Base-by-base conservation (phyloP, 1,284 basidiomycete genomes). In the Rhodofomes roseus region DNA sequence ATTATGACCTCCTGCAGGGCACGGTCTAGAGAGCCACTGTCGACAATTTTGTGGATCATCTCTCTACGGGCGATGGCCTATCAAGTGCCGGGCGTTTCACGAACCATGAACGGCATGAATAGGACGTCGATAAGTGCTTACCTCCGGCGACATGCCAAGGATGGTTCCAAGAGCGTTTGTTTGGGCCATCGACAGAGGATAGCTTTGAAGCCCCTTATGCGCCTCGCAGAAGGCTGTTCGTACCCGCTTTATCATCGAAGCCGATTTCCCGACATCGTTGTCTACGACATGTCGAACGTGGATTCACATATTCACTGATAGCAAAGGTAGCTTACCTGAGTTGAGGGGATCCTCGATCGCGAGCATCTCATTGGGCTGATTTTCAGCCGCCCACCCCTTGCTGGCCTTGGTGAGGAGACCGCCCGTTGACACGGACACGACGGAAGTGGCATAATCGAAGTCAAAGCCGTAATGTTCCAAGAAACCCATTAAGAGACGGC, bases 281-380 rank as follows among this genome's bases (percentile, higher is more conserved):
- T 75, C 73, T 74, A 60, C 29, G 39, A 2, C 3, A 41, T 14
- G 39, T 34, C 37, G 23, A 12, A 25, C n/a, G 11, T 40, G 25
- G 39, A 41, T n/a, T n/a, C n/a, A n/a, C n/a, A n/a, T n/a, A n/a
- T n/a, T n/a, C n/a, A n/a, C n/a, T n/a, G n/a, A n/a, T n/a, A n/a
- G n/a, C n/a, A n/a, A n/a, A n/a, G n/a, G n/a, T n/a, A n/a, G 44
- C 70, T 29, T 56, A 74, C 74, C 79, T 29, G 76, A 71, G 60
- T 78, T 71, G 23, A 80, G 59, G 31, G 79, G 73, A 62, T 79
- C 81, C 58, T 79, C 74, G 23, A 82, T 77, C 5, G 71, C 75
- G 40, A 82, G 64, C 31, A 64, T 65, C 8, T 72, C 65, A 4
- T 4, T 11, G 4, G 66, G 70, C 2, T 61, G 58, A 8, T 63